Percentiles rank a stretch among this genome's conserved stretches.
Evolutionary conservation across 108 stramenopile species (phyloP).

Genomic region (Nannochloropsis oceanica): DNA sequence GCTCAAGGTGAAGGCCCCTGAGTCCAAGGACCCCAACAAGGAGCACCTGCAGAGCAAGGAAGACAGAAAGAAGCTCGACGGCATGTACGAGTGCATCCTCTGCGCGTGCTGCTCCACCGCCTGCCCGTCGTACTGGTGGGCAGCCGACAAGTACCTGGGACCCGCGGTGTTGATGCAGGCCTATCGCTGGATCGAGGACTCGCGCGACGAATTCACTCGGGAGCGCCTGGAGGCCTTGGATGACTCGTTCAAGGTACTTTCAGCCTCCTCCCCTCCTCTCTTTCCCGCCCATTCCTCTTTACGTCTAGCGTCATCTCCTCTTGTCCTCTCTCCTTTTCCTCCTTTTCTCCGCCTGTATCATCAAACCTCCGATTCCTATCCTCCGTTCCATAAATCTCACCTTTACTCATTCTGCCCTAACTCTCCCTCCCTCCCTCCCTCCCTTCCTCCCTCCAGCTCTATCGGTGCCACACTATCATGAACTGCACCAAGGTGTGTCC

Average conservation of each 20-base stretch:
- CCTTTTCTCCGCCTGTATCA: not conserved
- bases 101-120: conserved; percentile 96
- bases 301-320: no score
- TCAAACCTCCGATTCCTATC: not conserved
- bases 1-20: conserved; percentile 63
- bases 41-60: conserved; percentile 69
- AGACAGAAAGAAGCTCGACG: conserved; percentile 58
- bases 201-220: conserved; percentile 65
- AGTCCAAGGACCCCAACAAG: conserved; percentile 46
- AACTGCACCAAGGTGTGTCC: conserved; percentile 98
- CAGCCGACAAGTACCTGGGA: conserved; percentile 85
- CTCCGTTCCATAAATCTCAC: not conserved
- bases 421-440: not conserved
- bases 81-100: conserved; percentile 97
- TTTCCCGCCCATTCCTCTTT: not conserved
- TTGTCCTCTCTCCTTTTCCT: not conserved
- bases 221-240: conserved; percentile 80
- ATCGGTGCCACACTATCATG: conserved; percentile 89
- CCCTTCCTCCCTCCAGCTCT: not conserved
- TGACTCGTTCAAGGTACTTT: conserved; percentile 69
- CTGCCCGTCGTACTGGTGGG: conserved; percentile 98
- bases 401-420: not conserved
- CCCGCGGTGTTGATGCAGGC: conserved; percentile 93
- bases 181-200: conserved; percentile 82
- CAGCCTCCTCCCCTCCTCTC: not conserved